Percentiles rank a stretch among this genome's conserved stretches.
phyloP scores from a whole-genome alignment of 2,329 filamentous ascomycete genomes.

The Cercospora citrullina region DNA sequence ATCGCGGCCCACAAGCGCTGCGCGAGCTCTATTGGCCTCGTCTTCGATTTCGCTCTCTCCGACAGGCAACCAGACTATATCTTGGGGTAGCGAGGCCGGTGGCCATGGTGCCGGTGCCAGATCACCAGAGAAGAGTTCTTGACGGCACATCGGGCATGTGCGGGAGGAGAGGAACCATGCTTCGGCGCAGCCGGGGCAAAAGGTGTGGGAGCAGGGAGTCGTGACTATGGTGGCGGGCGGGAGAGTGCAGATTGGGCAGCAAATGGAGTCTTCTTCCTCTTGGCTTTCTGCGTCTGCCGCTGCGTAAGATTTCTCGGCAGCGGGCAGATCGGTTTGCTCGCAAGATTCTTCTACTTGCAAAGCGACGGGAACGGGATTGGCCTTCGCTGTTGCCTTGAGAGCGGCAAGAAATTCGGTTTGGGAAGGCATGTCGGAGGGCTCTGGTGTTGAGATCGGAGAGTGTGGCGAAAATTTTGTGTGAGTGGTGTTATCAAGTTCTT shows the following conservation, averaged over 20 bases:
- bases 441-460: background rate
- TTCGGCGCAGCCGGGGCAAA: background rate
- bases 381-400: background rate
- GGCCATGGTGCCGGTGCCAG: background rate
- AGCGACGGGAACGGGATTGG: background rate
- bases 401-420: background rate
- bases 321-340: background rate
- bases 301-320: background rate
- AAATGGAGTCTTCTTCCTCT: background rate
- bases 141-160: background rate
- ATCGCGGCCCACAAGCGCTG: background rate
- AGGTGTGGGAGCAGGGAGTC: background rate
- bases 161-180: background rate
- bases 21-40: background rate
- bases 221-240: background rate
- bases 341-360: background rate
- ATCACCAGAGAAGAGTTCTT: background rate
- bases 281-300: background rate
- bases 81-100: background rate
- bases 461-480: background rate
- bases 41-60: background rate
- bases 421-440: background rate
- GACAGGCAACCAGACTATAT: background rate
- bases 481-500: background rate
- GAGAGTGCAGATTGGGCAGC: background rate